Base-by-base conservation (phyloP, 179 eudicot species). In the Camellia oleifera region DNA sequence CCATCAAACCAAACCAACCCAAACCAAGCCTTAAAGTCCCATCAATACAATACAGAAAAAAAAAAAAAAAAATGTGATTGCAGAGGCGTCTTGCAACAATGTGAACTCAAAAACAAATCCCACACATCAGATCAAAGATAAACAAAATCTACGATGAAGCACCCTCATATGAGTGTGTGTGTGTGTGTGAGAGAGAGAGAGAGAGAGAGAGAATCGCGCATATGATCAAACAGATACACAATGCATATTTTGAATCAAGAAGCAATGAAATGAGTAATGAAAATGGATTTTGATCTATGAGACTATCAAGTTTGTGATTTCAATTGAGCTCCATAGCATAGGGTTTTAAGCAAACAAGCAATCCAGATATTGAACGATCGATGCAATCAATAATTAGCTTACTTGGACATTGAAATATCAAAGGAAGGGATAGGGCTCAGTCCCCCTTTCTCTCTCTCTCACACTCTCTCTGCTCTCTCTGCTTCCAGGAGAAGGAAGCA, bases 181-280 rank as follows among this genome's bases (percentile, higher is more conserved):
- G 52, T 48, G 52, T 48, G 52, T 48, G 52, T 0, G 18, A 1
- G 15, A 14, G 63, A 60, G 58, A 54, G 15, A 15, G 64, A 60
- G 58, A 54, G 32, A 26, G 32, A 26, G 32, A 26, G 32, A 26
- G 32, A 26, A 26, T 65, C 4, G 11, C 4, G 11, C 40, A 48
- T 15, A 4, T 6, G 12, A 32, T 42, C 64, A n/a, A 20, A 7
- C 17, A 44, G 17, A 60, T 20, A 42, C 0, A 11, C 40, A 75
- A 75, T 62, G 56, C 69, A 60, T 44, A 40, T 74, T 48, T 1
- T 52, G 52, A 74, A 74, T 57, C 17, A 5, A 11, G 4, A 71
- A 74, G 64, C 77, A 45, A 72, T 23, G 18, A 56, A 73, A 73
- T 20, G 56, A 73, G 64, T 15, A 54, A 45, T 12, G 56, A 45